Percentiles rank a stretch among this genome's conserved stretches.
Conservation (phyloP, 129 eudicot species). For the Flaveria linearis region DNA sequence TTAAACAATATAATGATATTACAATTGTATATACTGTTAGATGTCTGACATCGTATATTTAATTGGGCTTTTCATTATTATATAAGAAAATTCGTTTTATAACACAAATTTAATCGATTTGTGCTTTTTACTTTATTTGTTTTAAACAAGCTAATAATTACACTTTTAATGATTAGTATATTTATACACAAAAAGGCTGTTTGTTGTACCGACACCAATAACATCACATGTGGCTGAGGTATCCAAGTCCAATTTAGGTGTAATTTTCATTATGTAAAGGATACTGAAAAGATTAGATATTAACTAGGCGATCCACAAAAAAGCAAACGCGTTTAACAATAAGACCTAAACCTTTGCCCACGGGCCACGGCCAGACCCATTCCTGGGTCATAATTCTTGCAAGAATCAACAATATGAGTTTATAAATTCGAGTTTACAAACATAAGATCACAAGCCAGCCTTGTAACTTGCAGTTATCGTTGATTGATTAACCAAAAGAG, state of each 20-base stretch:
- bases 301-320: not conserved
- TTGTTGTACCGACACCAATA: not conserved
- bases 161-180: not conserved
- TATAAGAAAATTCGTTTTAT: no score
- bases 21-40: no score
- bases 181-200: not conserved
- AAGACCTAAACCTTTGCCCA: conserved; percentile 13
- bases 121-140: not conserved
- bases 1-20: no score
- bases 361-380: not conserved
- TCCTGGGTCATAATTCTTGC: conserved; percentile 10
- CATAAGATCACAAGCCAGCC: conserved; percentile 17
- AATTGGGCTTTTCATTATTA: no score
- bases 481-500: conserved; percentile 1
- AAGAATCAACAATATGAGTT: conserved; percentile 13
- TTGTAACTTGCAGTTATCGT: conserved; percentile 8
- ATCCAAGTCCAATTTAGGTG: conserved; percentile 1
- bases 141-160: not conserved
- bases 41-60: no score
- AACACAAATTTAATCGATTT: no score
- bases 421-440: conserved; percentile 17
- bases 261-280: not conserved
- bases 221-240: conserved; percentile 1
- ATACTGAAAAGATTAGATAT: not conserved
- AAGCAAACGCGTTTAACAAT: not conserved